Evolutionary conservation across 1,284 basidiomycete species (phyloP), one percentile per base, ranked within the genome.

Genomic region (Dichomitus squalens): DNA sequence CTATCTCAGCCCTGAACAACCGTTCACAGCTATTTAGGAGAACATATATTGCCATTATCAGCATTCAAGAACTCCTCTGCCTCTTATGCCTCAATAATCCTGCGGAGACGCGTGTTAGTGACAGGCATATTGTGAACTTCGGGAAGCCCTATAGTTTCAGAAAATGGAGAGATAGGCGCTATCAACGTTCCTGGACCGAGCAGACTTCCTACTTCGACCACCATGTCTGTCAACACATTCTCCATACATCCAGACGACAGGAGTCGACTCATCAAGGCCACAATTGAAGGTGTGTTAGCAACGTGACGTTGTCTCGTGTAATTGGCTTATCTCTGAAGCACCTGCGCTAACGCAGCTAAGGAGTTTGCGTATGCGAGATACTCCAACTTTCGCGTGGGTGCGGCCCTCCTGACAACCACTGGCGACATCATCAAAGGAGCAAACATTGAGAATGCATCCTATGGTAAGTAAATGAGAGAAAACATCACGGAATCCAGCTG

Each of bases 381-480:
- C 73, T 95, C 93, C 41, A 88, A 93, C 33, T 96, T 96, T 70
- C 85, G 90, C 44, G 95, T 97, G 9, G 95, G 95, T 0, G 93
- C 94, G 0, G 90, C 93, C 0, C 75, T 96, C 11, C 75, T 96
- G 18, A 79, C 86, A 1, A 71, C 80, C 0, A 82, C 88, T 57
- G 93, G 92, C 1, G 74, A 78, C 12, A 83, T 96, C 38, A 81
- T 95, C 60, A 89, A 85, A 53, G 94, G 95, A 4, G 86, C 88
- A 36, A 96, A 96, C 68, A 82, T 96, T 57, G 95, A 97, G 75
- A 96, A 96, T 68, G 93, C 93, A 0, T 92, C 92, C 0, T 95
- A 94, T 70, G 91, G 95, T 90, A 21, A 52, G 72, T 65, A 8
- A 43, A 8, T 21, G 27, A 14, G 27, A 14, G 16, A 4, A 39